These are phyloP conservation scores for Colletotrichum limetticola DNA, from an alignment of 2,329 filamentous ascomycete genomes.

Conservation along the genomic window DNA sequence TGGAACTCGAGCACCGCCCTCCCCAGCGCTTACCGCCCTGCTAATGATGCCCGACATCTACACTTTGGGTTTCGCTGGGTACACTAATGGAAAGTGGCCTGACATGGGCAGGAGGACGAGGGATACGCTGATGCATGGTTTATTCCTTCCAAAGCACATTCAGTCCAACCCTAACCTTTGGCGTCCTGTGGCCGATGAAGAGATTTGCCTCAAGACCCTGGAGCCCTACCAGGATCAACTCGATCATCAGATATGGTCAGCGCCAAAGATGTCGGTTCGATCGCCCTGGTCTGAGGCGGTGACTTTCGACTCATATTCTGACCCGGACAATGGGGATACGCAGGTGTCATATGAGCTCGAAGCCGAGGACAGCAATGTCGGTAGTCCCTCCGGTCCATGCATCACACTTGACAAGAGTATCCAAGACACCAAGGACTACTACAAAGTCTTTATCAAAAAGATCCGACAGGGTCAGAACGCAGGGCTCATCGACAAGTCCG, in stretches of 20 bases:
- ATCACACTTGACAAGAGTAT: not conserved
- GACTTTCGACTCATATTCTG: not conserved
- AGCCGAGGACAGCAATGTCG: no score
- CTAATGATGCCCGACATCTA: constrained; percentile 10
- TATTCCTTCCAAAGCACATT: not conserved
- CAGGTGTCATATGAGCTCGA: no score
- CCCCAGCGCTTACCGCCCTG: not conserved
- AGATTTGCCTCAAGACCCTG: not conserved
- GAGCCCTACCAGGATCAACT: not conserved
- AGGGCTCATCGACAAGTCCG: not conserved
- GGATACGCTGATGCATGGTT: not conserved
- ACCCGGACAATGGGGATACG: accelerated
- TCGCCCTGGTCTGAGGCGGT: not conserved
- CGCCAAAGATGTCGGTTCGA: not conserved
- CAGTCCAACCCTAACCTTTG: not conserved
- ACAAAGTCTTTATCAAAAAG: not conserved
- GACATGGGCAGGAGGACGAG: accelerated
- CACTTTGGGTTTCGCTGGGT: not conserved
- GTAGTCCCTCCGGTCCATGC: not conserved
- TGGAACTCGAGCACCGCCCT: not conserved
- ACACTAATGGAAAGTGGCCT: not conserved
- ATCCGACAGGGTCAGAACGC: not conserved
- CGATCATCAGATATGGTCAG: not conserved
- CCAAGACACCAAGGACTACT: not conserved
- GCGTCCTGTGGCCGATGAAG: not conserved